Percentiles rank a stretch among this genome's conserved stretches.
Conservation (phyloP, 371 early-diverging fungal species). For the Mucor indicus region DNA sequence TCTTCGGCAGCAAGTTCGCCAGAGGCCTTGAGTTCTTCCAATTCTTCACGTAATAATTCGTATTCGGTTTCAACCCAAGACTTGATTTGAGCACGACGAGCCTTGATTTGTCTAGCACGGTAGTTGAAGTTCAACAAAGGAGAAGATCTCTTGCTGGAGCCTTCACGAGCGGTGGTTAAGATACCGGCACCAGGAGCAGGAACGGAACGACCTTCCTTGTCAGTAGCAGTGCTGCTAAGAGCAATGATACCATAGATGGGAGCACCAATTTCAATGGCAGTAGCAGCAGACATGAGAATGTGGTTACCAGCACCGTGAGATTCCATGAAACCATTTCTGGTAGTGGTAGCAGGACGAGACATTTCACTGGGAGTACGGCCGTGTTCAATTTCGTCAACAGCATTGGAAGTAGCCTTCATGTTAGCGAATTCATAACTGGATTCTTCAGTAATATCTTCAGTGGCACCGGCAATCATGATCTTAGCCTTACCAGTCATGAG, state of each 20-base stretch:
- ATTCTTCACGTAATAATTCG: constrained; percentile 66
- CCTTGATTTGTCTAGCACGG: constrained; percentile 79
- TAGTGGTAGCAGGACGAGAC: constrained; percentile 87
- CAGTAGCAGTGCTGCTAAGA: constrained; percentile 88
- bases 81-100: constrained; percentile 78
- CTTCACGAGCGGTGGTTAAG: constrained; percentile 89
- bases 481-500: constrained; percentile 89
- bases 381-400: constrained; percentile 77
- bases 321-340: constrained; percentile 93
- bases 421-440: constrained; percentile 92
- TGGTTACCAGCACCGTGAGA: constrained; percentile 89
- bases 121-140: constrained; percentile 87
- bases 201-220: constrained; percentile 93
- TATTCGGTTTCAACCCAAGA: constrained; percentile 83
- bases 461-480: constrained; percentile 91
- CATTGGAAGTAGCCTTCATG: constrained; percentile 92
- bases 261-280: constrained; percentile 91
- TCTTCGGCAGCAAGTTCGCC: constrained; percentile 63
- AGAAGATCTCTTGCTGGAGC: constrained; percentile 54
- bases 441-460: constrained; percentile 91
- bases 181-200: constrained; percentile 96
- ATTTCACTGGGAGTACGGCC: constrained; percentile 88
- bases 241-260: constrained; percentile 92
- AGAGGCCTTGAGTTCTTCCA: constrained; percentile 61
- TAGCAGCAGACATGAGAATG: constrained; percentile 83